Percentiles rank a stretch among this genome's conserved stretches.
Evolutionary conservation across 108 stramenopile species (phyloP).

Genomic region (Cyclotella sp.): DNA sequence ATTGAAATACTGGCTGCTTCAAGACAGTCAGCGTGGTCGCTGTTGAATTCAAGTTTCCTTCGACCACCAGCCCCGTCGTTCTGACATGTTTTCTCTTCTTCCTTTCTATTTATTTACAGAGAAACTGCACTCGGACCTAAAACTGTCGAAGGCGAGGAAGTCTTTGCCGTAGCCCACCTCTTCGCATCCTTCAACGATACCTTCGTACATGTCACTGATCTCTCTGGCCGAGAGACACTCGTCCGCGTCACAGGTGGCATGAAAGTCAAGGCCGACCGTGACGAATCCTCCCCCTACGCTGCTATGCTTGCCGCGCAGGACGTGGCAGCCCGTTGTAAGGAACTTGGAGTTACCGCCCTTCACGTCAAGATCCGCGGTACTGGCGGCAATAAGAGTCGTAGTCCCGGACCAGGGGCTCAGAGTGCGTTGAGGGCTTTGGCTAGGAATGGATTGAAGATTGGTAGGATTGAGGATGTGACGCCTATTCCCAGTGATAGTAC

Average conservation of each 20-base stretch:
- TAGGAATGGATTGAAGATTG: constrained; percentile 98
- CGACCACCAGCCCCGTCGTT: background rate
- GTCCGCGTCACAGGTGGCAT: constrained; percentile 99
- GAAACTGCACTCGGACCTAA: constrained; percentile 46
- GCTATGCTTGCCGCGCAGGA: constrained; percentile 99
- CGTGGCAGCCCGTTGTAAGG: constrained; percentile 94
- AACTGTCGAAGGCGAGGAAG: constrained; percentile 94
- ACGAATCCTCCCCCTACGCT: constrained; percentile 99
- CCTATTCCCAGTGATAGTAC: constrained; percentile 99
- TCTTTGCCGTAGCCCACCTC: constrained; percentile 99
- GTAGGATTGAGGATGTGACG: constrained; percentile 99
- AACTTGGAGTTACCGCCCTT: constrained; percentile 98
- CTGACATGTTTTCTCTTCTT: background rate
- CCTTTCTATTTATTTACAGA: background rate
- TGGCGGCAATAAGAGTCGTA: constrained; percentile 96
- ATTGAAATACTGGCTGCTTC: too few relatives aligned
- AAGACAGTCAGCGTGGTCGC: too few relatives aligned
- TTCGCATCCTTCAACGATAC: constrained; percentile 99
- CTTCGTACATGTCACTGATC: constrained; percentile 99
- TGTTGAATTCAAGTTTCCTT: too few relatives aligned
- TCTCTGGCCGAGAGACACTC: constrained; percentile 99
- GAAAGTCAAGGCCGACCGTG: constrained; percentile 99
- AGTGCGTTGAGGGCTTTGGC: constrained; percentile 97
- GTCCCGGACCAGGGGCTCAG: constrained; percentile 99
- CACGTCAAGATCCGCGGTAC: constrained; percentile 99